Evolutionary conservation across 2,329 filamentous ascomycete species (phyloP).

Genomic region (Fusarium albidum): DNA sequence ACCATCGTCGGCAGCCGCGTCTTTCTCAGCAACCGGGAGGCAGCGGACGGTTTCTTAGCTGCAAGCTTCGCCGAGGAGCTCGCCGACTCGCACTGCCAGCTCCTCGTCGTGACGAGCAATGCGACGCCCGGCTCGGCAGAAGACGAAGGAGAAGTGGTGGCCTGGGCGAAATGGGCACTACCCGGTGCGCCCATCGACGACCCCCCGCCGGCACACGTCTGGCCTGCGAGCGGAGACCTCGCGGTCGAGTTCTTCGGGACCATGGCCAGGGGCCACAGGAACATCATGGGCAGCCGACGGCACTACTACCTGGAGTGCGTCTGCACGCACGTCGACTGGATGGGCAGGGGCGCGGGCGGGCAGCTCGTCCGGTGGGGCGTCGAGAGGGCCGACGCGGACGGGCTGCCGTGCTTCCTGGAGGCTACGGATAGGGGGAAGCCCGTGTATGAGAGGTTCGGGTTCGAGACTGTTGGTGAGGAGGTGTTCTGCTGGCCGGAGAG

Average conservation of each 20-base stretch:
- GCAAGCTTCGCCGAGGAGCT: slow-evolving; percentile 49
- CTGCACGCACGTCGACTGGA: slow-evolving; percentile 51
- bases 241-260: slow-evolving; percentile 52
- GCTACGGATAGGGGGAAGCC: slow-evolving; percentile 56
- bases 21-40: slow-evolving; percentile 44
- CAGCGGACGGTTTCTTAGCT: slow-evolving; percentile 47
- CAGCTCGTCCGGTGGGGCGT: slow-evolving; percentile 58
- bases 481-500: slow-evolving; percentile 45
- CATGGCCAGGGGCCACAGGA: slow-evolving; percentile 45
- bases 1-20: slow-evolving; percentile 49
- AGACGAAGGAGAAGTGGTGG: slow-evolving; percentile 48
- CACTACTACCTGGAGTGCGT: slow-evolving; percentile 61
- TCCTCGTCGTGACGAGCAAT: slow-evolving; percentile 49
- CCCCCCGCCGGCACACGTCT: slow-evolving; percentile 42
- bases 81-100: slow-evolving; percentile 46
- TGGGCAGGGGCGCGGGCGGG: slow-evolving; percentile 56
- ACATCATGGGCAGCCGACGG: slow-evolving; percentile 49
- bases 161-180: slow-evolving; percentile 58
- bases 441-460: slow-evolving; percentile 59
- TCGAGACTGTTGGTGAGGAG: slow-evolving; percentile 48
- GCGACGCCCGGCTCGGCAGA: slow-evolving; percentile 33
- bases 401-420: slow-evolving; percentile 57
- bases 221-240: slow-evolving; percentile 52
- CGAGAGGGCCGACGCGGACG: slow-evolving; percentile 52
- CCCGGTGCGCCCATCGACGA: slow-evolving; percentile 38